Base-by-base conservation (phyloP, 257 asterid genomes). In the Pogostemon cablin region DNA sequence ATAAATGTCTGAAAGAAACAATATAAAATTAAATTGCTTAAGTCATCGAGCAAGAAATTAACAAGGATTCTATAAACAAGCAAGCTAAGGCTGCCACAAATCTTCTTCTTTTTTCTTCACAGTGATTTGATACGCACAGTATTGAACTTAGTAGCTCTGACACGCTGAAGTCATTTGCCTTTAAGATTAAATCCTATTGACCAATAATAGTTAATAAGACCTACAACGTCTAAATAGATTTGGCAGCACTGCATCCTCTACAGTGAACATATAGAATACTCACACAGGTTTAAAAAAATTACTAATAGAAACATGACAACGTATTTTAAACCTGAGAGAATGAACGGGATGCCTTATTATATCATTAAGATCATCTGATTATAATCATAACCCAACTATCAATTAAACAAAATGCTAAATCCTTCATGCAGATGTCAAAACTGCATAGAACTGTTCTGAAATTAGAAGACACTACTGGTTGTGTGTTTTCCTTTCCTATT, bases 1-100 rank as follows among this genome's bases (percentile, higher is more conserved):
- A 91, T 78, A 35, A 78, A 38, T 48, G 99, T 91, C 97, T 93
- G 59, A 73, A 80, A n/a, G 81, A 65, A 73, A 15, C 49, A 66
- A 68, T 57, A 75, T 34, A 35, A 66, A 77, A 74, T 79, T 60
- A 76, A 38, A 72, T 64, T 32, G 53, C 43, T 60, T 49, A 64
- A 54, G 43, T 58, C 57, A 61, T 53, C 67, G 70, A 9, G 53
- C 41, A 76, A 56, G 68, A 56, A 68, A 55, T 64, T 48, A n/a
- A 64, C 53, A n/a, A 49, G 62, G 69, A 25, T 32, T 58, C 53
- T 37, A 49, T 49, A 15, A 63, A 75, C 35, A 62, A 67, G 72
- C 48, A 65, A 71, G 57, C 39, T 46, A 72, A 38, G 9, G 17
- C 37, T 15, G 15, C 8, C 74, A 25, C 32, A 42, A 32, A 9